Evolutionary conservation across 805 yeast species (phyloP), one percentile per base, ranked within the genome.

Genomic region (Sugiyamaella valdiviana): DNA sequence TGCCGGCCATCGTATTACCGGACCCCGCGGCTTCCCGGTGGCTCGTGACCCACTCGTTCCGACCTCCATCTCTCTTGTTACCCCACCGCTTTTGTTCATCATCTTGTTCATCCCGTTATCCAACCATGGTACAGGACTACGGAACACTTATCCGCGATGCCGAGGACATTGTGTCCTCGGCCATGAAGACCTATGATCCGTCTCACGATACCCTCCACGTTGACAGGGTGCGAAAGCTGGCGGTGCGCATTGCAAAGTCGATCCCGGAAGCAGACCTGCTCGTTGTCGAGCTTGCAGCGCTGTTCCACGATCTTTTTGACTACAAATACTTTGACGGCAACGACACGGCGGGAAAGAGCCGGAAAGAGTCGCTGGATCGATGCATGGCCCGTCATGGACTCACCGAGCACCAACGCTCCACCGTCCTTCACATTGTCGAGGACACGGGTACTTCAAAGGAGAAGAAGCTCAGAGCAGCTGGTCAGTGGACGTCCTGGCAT

Each of bases 201-300:
- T 60, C 65, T 17, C 69, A 65, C 51, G 69, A 65, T 46, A 52
- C 48, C 20, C 49, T 46, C 17, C 69, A 65, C 50, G 62, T 65
- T 6, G 48, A 52, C 40, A 60, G 69, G 19, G 69, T 65, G 22
- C 54, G 59, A 7, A 44, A 55, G 3, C 50, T 52, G 55, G 68
- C 68, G 14, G 35, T 54, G 37, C 44, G 45, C 20, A 39, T 65
- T 12, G 66, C 64, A 7, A 45, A 45, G 3, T 20, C 41, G 16
- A 35, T 46, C 24, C 45, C 51, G 19, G 47, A 45, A 12, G 40
- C 35, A 6, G 65, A 64, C 46, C 17, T 36, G 40, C 22, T 47
- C 20, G 63, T 64, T 3, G 66, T 63, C 5, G 61, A 60, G 47
- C 53, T 65, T 17, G 66, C 62, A 1, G 67, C 68, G 1, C 50